Base-by-base conservation (phyloP, 495 filamentous ascomycete genomes). In the Aspergillus bridgeri region DNA sequence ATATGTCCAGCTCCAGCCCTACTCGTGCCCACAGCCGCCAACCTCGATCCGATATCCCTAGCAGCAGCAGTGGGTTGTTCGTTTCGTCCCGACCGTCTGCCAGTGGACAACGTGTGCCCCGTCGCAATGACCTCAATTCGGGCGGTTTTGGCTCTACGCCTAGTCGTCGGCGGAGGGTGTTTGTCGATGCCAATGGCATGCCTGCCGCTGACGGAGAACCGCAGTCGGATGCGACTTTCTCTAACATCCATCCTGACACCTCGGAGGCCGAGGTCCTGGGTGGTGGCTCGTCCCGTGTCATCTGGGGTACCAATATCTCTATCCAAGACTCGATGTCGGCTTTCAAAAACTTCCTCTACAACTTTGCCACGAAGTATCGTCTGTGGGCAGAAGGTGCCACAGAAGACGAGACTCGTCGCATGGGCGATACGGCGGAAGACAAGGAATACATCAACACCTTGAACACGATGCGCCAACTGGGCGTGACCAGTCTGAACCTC, bases 231-330 rank as follows among this genome's bases (percentile, higher is more conserved):
- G 87, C 90, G 4, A 92, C 92, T 0, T 97, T 95, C 70, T 89
- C 90, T 0, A 94, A 95, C 66, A 69, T 90, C 57, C 86, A 96
- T 63, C 91, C 90, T 2, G 85, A 84, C 54, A 98, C 95, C 11
- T 96, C 92, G 1, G 94, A 99, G 68, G 92, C 91, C 0, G 88
- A 97, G 66, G 87, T 83, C 2, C 85, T 96, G 51, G 91, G 89
- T 45, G 91, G 92, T 9, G 81, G 79, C 58, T 89, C 86, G 42
- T 87, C 87, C 48, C 82, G 89, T 56, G 85, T 96, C 42, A 92
- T 99, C 57, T 99, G 95, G 95, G 94, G 95, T 67, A 98, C 94
- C 48, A 98, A 96, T 49, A 89, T 99, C 56, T 95, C 93, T 2
- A 86, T 98, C 44, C 85, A 88, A 53, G 92, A 99, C 69, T 89